These are phyloP conservation scores for Bacidia rubella DNA, from an alignment of 495 filamentous ascomycete species.

Conservation along the genomic window DNA sequence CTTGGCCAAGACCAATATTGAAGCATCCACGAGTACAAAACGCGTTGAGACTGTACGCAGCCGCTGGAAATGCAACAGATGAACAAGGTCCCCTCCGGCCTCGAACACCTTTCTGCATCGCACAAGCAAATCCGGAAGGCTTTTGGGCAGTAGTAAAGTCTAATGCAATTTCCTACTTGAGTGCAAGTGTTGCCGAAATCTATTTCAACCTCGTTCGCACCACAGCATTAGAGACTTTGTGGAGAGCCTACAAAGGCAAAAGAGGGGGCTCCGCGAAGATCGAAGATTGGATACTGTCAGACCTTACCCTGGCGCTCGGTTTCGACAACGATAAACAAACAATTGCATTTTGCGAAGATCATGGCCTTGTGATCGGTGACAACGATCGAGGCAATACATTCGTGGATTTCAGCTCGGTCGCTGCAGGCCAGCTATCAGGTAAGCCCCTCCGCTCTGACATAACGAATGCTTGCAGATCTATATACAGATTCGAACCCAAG, in stretches of 20 bases:
- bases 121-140: constrained; percentile 49
- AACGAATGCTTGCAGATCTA: not conserved
- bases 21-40: constrained; percentile 44
- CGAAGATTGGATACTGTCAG: constrained; percentile 58
- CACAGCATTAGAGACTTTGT: constrained; percentile 58
- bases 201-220: constrained; percentile 75
- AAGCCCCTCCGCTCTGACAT: constrained; percentile 1
- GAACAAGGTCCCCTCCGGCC: constrained; percentile 50
- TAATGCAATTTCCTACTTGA: constrained; percentile 64
- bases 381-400: constrained; percentile 37
- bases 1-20: constrained; percentile 48
- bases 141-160: constrained; percentile 68
- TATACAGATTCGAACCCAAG: constrained; percentile 17
- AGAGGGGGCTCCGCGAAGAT: constrained; percentile 36
- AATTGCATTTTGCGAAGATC: constrained; percentile 51
- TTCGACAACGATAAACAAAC: constrained; percentile 66
- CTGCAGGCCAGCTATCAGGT: constrained; percentile 16
- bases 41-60: constrained; percentile 56
- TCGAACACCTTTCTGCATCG: constrained; percentile 37
- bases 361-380: constrained; percentile 48
- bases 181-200: constrained; percentile 87
- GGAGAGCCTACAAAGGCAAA: constrained; percentile 39
- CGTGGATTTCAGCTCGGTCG: constrained; percentile 28
- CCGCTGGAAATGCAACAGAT: constrained; percentile 51
- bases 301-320: constrained; percentile 50